A percentile compares a stretch with the other conserved stretches of the same genome.
These are phyloP conservation scores for Paulownia fortunei DNA, from an alignment of 257 asterid species.

Conservation along the genomic window DNA sequence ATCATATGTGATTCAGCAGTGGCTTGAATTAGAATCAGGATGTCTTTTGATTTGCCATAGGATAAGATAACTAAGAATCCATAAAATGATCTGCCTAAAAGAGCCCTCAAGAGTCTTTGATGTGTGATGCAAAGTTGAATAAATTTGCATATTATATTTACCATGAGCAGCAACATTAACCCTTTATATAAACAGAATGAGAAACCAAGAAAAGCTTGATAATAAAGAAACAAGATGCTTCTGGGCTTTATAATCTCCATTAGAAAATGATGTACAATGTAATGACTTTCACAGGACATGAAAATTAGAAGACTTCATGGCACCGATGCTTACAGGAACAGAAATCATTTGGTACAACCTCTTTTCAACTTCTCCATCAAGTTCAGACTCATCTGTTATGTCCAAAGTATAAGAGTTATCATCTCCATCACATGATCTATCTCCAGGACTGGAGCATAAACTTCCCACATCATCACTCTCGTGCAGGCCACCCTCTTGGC, in stretches of 20 bases:
- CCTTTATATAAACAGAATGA: neutral
- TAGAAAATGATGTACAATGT: neutral
- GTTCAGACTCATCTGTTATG: constrained; percentile 75
- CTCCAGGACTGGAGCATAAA: constrained; percentile 76
- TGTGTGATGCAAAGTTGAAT: neutral
- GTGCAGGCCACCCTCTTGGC: constrained; percentile 45
- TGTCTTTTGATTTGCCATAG: too few relatives aligned
- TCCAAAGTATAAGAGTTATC: constrained; percentile 64
- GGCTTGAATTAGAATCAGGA: constrained; percentile 12
- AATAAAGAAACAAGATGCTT: constrained; percentile 2
- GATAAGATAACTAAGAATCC: constrained; percentile 6
- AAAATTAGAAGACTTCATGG: constrained; percentile 13
- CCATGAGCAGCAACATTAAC: constrained; percentile 9
- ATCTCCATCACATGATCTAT: constrained; percentile 70
- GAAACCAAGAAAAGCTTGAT: constrained; percentile 7
- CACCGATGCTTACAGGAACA: constrained; percentile 69
- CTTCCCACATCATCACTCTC: constrained; percentile 65
- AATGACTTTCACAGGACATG: constrained; percentile 9
- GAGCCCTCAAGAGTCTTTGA: neutral
- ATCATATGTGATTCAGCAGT: neutral
- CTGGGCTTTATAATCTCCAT: constrained; percentile 13
- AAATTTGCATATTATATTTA: constrained; percentile 8
- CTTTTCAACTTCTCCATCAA: constrained; percentile 94
- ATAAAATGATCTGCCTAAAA: neutral
- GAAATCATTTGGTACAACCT: constrained; percentile 80